phyloP scores from a whole-genome alignment of 495 filamentous ascomycete species.

The Terfezia claveryi region DNA sequence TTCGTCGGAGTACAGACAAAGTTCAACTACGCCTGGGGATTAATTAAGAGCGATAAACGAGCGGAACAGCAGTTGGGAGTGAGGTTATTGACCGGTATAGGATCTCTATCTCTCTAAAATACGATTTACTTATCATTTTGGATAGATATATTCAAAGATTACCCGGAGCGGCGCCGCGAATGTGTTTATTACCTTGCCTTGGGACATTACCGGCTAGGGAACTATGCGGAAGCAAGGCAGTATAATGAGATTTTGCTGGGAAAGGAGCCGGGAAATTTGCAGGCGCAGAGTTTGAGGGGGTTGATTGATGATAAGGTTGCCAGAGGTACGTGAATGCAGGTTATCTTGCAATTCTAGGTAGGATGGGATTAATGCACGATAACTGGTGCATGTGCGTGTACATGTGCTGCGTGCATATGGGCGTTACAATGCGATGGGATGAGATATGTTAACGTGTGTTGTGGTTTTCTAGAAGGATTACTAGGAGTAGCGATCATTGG shows the following conservation, averaged over 20 bases:
- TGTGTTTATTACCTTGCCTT: slow-evolving; percentile 94
- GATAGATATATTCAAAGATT: slow-evolving; percentile 73
- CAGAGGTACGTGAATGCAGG: slow-evolving; percentile 22
- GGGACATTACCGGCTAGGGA: slow-evolving; percentile 93
- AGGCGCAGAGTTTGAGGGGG: slow-evolving; percentile 59
- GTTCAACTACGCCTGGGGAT: slow-evolving; percentile 98
- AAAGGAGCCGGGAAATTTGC: slow-evolving; percentile 70
- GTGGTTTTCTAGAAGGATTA: slow-evolving; percentile 40
- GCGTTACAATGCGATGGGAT: no score
- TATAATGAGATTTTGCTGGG: slow-evolving; percentile 87
- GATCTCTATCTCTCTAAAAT: background rate
- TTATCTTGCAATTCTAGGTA: no score
- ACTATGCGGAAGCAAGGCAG: slow-evolving; percentile 77
- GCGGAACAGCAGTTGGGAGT: slow-evolving; percentile 87
- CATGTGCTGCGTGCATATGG: no score
- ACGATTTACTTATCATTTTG: background rate
- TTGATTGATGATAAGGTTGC: slow-evolving; percentile 92
- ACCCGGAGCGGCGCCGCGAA: slow-evolving; percentile 78
- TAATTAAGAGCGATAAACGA: slow-evolving; percentile 75
- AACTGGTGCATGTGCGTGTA: no score
- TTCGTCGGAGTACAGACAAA: slow-evolving; percentile 95
- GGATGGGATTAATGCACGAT: no score
- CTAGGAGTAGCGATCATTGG: slow-evolving; percentile 93
- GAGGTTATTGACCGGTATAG: slow-evolving; percentile 45
- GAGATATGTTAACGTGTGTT: background rate